phyloP scores from a whole-genome alignment of 352 stramenopile genomes.

The Globisporangium paroecandrum region DNA sequence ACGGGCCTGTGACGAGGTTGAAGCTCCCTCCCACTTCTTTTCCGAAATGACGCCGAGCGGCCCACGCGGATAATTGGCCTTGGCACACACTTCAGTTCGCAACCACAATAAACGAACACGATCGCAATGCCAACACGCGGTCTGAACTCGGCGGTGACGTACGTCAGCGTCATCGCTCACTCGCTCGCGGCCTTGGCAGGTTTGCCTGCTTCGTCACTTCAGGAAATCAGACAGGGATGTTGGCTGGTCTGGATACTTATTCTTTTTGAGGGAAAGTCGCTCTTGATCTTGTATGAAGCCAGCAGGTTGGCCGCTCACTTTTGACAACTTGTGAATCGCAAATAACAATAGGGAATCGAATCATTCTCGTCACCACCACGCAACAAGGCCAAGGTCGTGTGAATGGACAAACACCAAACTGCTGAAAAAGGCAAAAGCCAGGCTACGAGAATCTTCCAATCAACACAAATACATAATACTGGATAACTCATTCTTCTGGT shows the following conservation, averaged over 20 bases:
- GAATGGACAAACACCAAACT: not conserved
- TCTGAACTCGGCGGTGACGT: not conserved
- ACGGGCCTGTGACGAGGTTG: not conserved
- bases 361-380: not conserved
- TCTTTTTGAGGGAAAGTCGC: not conserved
- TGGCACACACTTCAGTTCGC: not conserved
- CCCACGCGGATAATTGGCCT: slow-evolving; percentile 3
- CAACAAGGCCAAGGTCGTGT: not conserved
- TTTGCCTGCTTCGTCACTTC: not conserved
- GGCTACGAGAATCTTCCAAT: slow-evolving; percentile 1
- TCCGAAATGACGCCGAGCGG: slow-evolving; percentile 10
- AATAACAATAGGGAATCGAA: not conserved
- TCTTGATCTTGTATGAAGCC: not conserved
- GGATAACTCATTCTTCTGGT: slow-evolving; percentile 3
- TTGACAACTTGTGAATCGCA: not conserved
- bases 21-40: not conserved
- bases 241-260: not conserved
- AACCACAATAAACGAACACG: not conserved
- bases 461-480: no score
- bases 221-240: not conserved
- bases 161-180: not conserved
- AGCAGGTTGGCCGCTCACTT: not conserved
- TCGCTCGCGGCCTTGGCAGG: not conserved
- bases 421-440: not conserved
- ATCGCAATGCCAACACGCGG: not conserved